phyloP scores from a whole-genome alignment of 768 basidiomycete genomes.

The Leccinellum rugosiceps region DNA sequence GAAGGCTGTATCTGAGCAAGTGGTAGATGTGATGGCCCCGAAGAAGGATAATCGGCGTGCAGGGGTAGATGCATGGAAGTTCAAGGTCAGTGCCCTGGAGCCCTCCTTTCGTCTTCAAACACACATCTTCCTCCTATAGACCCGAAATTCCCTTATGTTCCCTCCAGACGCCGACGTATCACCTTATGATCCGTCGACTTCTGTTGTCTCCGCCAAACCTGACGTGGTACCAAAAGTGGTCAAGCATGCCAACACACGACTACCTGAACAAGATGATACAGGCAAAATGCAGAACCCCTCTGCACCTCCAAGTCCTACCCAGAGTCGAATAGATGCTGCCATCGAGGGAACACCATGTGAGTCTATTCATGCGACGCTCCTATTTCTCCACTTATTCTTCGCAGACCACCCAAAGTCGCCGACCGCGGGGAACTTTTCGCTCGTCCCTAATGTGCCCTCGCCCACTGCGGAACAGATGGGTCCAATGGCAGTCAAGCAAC shows the following conservation, averaged over 20 bases:
- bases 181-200: slow-evolving; percentile 56
- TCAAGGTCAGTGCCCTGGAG: slow-evolving; percentile 51
- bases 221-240: slow-evolving; percentile 59
- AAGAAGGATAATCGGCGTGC: slow-evolving; percentile 69
- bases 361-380: slow-evolving; percentile 26
- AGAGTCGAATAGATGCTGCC: slow-evolving; percentile 88
- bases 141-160: slow-evolving; percentile 95
- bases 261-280: slow-evolving; percentile 66
- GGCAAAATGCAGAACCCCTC: slow-evolving; percentile 41
- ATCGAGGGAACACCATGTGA: slow-evolving; percentile 89
- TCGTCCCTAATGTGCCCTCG: slow-evolving; percentile 84
- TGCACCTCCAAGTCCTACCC: slow-evolving; percentile 83
- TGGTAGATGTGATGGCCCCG: slow-evolving; percentile 76
- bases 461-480: slow-evolving; percentile 83
- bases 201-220: slow-evolving; percentile 26
- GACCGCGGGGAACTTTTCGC: slow-evolving; percentile 55
- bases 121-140: slow-evolving; percentile 39
- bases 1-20: slow-evolving; percentile 29
- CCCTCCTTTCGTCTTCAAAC: neutral
- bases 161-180: slow-evolving; percentile 85
- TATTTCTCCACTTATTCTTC: slow-evolving; percentile 7
- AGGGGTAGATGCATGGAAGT: slow-evolving; percentile 78
- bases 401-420: slow-evolving; percentile 66
- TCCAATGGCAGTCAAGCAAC: slow-evolving; percentile 78
- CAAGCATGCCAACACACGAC: slow-evolving; percentile 75